Evolutionary conservation across 2,329 filamentous ascomycete species (phyloP).

Genomic region (Colletotrichum endophyticum): DNA sequence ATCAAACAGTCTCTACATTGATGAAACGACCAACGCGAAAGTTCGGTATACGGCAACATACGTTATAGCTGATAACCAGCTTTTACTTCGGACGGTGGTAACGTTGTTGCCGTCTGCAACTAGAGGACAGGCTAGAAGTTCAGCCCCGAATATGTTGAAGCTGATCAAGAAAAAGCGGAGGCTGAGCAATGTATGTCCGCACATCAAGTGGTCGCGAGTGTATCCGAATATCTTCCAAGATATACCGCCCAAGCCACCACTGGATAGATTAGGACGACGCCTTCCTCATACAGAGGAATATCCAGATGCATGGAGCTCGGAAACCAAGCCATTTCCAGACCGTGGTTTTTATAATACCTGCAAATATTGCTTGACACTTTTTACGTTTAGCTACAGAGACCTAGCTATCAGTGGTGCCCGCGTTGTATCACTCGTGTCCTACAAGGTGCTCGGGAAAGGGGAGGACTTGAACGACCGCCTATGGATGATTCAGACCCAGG

Average conservation of each 20-base stretch:
- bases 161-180: neutral
- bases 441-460: too few species aligned
- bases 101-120: neutral
- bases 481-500: too few species aligned
- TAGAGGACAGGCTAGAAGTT: neutral
- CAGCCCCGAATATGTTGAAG: neutral
- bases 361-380: too few species aligned
- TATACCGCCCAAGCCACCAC: neutral
- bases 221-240: neutral
- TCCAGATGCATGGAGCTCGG: neutral
- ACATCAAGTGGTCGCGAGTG: neutral
- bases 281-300: too few species aligned
- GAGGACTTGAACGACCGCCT: too few species aligned
- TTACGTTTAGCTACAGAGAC: too few species aligned
- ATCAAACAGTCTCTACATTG: neutral
- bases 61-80: neutral
- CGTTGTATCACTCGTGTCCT: too few species aligned
- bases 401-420: too few species aligned
- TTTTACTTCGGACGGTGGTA: neutral
- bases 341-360: too few species aligned
- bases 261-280: too few species aligned
- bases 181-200: neutral
- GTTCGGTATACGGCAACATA: neutral
- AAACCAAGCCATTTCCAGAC: neutral
- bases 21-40: neutral